Evolutionary conservation across 1,284 basidiomycete species (phyloP).

Genomic region (Termitomyces sp.): DNA sequence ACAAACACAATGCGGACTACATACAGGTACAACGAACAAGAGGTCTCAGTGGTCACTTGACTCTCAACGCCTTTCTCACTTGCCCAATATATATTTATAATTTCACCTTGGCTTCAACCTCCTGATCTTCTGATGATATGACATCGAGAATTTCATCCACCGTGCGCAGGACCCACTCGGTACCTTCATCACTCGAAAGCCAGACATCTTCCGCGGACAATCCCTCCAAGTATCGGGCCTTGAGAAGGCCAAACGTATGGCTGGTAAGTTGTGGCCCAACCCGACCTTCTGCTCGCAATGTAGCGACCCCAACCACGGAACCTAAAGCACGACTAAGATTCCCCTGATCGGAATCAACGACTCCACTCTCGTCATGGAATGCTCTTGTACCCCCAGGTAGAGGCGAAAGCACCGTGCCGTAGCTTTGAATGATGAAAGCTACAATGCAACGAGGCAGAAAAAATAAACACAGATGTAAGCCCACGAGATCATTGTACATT

Average conservation of each 20-base stretch:
- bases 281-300: slow-evolving; percentile 82
- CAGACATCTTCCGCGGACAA: slow-evolving; percentile 77
- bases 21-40: slow-evolving; percentile 25
- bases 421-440: slow-evolving; percentile 94
- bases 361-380: slow-evolving; percentile 33
- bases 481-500: slow-evolving; percentile 8
- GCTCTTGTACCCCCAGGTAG: slow-evolving; percentile 48
- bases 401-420: slow-evolving; percentile 84
- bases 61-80: slow-evolving; percentile 25
- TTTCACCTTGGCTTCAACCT: slow-evolving; percentile 45
- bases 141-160: slow-evolving; percentile 80
- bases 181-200: slow-evolving; percentile 87
- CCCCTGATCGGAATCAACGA: slow-evolving; percentile 57
- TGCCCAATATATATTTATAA: slow-evolving; percentile 41
- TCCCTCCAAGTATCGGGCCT: slow-evolving; percentile 60
- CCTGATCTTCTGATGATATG: slow-evolving; percentile 45
- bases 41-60: slow-evolving; percentile 29
- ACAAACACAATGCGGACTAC: slow-evolving; percentile 32
- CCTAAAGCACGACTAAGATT: slow-evolving; percentile 86
- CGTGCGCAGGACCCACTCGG: slow-evolving; percentile 86
- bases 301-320: slow-evolving; percentile 87
- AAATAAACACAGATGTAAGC: slow-evolving; percentile 22
- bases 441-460: slow-evolving; percentile 18
- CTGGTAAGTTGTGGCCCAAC: slow-evolving; percentile 90
- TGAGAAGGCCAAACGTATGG: slow-evolving; percentile 92